Base-by-base conservation (phyloP, 148 eudicot genomes). In the Camellia sinensis region DNA sequence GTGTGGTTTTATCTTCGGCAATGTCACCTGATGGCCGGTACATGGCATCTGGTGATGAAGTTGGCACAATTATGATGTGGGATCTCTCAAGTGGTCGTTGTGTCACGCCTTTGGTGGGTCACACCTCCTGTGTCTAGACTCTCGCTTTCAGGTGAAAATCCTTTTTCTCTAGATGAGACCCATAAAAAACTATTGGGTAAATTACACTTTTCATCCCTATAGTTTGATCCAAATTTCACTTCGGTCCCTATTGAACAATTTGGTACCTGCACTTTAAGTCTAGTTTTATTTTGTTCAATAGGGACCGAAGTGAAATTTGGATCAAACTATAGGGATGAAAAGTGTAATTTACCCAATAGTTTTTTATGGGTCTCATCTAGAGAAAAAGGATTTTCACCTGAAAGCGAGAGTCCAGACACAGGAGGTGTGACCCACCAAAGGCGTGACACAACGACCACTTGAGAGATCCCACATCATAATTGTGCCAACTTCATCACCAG, bases 11-110 rank as follows among this genome's bases (percentile, higher is more conserved):
- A 80, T 89, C 90, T 29, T 80, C 94, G 88, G 98, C 98, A 13
- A 94, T 92, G 98, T 94, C 99, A n/a, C 99, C 99, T 74, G 98
- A 97, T 79, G 99, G 99, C 56, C 94, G 97, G 22, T 94, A 97
- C 77, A 92, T 97, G 95, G 99, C 98, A 75, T 97, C 99, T 79
- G 99, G 97, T 45, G 99, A 97, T 86, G 99, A 97, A 83, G 98
- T 94, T 83, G 99, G 99, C 61, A 86, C 93, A 29, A 89, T 97
- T 72, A 92, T 97, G 99, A 89, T 97, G 99, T 97, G 98, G 99
- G 99, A 97, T 84, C 93, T 97, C 69, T 89, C 94, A 52, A 92
- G 87, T 71, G 99, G 95, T 64, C 97, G 98, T 54, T 97, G 98
- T 78, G 88, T 97, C 66, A 85, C 96, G 50, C 98, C 99, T 79